Percentiles rank a stretch among this genome's conserved stretches.
phyloP scores from a whole-genome alignment of 768 basidiomycete species.

The Tricholoma bakamatsutake region DNA sequence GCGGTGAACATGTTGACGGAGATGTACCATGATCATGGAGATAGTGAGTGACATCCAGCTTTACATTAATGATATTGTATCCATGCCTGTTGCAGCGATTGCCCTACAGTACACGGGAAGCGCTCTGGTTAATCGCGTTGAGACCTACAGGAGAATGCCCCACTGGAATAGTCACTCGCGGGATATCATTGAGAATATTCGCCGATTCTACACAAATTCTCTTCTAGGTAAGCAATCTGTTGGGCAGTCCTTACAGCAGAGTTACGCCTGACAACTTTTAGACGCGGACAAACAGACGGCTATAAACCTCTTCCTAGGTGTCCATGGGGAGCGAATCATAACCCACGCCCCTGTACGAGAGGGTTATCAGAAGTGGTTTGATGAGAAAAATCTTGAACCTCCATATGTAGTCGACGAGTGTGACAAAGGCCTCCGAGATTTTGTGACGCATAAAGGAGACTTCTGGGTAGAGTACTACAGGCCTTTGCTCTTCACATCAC shows the following conservation, averaged over 20 bases:
- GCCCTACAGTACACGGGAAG: conserved; percentile 97
- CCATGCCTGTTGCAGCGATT: conserved; percentile 49
- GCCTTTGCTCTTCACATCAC: conserved; percentile 74
- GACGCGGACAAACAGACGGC: conserved; percentile 97
- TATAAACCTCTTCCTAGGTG: conserved; percentile 94
- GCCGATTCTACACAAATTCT: conserved; percentile 93
- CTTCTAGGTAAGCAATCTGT: conserved; percentile 56
- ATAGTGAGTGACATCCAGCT: conserved; percentile 51
- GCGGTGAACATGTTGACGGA: conserved; percentile 96
- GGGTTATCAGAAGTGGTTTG: conserved; percentile 84
- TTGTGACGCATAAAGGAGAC: conserved; percentile 56
- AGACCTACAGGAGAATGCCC: conserved; percentile 91
- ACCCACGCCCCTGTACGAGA: conserved; percentile 48
- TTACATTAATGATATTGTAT: background rate
- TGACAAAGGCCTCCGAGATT: conserved; percentile 50
- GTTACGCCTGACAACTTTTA: conserved; percentile 21
- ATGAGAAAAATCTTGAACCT: conserved; percentile 60
- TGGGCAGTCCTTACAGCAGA: background rate
- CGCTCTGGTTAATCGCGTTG: conserved; percentile 91
- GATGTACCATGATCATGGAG: conserved; percentile 98
- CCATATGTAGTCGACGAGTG: conserved; percentile 67
- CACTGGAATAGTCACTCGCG: conserved; percentile 98
- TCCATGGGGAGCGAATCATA: conserved; percentile 51
- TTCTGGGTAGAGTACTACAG: conserved; percentile 91
- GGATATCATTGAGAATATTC: conserved; percentile 92